Evolutionary conservation across 345 rosid species (phyloP), one percentile per base, ranked within the genome.

Genomic region (Eucalyptus virginea): DNA sequence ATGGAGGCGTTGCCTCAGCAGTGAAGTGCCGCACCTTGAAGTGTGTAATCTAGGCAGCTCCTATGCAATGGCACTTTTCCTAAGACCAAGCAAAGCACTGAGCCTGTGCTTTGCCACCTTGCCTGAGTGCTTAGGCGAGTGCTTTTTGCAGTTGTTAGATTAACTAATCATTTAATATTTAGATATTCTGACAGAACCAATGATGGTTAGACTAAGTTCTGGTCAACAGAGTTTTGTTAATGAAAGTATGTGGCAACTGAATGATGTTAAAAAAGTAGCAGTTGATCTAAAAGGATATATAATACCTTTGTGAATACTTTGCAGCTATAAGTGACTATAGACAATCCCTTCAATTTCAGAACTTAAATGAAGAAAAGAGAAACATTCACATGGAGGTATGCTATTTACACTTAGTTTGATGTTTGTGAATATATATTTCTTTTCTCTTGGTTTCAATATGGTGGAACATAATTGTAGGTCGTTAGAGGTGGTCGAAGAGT

Each of bases 301-400:
- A 16, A 86, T 86, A 40, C 37, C n/a, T 49, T 86, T 86, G 45
- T 54, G 67, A 12, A 86, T 24, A 32, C 62, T 89, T 88, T 91
- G 91, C 93, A 98, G 99, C 99, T 92, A 92, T 96, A 91, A 98
- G 99, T 94, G 99, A 98, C 89, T 98, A 96, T 89, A 95, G 96
- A 54, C 99, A 98, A 81, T 98, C 99, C 90, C 99, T 98, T 90
- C 99, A 98, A 93, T 98, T 98, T 89, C 99, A 95, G 91, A 98
- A 96, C 92, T 94, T 98, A 89, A 97, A 97, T 80, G 96, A 98
- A 52, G 99, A 98, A 93, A 98, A 98, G 93, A 95, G 98, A 91
- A 98, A 98, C 90, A 98, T 98, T 94, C 98, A 89, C 91, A 47
- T 97, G 94, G 98, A 97, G 99, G 99, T 98, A 88, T 87, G 92